Conservation (phyloP, 2,329 filamentous ascomycete genomes). For the Albophoma yamanashiensis region DNA sequence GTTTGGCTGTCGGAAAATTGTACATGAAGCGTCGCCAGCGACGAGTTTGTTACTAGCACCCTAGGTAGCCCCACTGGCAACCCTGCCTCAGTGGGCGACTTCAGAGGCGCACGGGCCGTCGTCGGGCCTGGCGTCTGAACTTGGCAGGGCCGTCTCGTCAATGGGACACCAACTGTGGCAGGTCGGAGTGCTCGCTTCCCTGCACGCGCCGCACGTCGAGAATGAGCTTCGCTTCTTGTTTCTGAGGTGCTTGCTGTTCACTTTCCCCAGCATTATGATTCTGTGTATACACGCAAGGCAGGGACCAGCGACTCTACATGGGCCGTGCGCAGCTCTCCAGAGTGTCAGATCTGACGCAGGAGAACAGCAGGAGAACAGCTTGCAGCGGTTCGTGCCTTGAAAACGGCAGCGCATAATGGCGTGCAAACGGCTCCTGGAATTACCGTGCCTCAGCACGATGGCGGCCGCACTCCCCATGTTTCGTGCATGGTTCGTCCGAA, state of each 20-base stretch:
- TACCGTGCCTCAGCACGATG: neutral
- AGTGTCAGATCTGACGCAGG: neutral
- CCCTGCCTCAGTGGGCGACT: neutral
- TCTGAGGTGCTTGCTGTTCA: neutral
- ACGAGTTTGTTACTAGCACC: neutral
- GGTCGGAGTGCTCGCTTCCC: neutral
- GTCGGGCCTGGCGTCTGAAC: neutral
- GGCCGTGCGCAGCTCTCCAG: neutral
- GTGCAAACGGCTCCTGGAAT: neutral
- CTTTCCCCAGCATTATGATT: neutral
- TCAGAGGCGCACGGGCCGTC: neutral
- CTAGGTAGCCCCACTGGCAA: neutral
- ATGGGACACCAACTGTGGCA: neutral
- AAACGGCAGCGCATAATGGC: neutral
- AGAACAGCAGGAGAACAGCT: neutral
- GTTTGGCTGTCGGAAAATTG: neutral
- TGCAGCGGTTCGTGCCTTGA: no score
- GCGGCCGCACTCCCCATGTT: neutral
- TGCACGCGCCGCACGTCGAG: neutral
- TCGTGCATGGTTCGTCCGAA: neutral
- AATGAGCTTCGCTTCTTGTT: neutral
- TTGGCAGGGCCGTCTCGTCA: neutral
- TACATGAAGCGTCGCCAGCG: neutral
- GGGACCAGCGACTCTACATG: neutral
- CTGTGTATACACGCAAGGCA: no score